These are phyloP conservation scores for Neofusicoccum parvum DNA, from an alignment of 2,329 filamentous ascomycete genomes.

Conservation along the genomic window DNA sequence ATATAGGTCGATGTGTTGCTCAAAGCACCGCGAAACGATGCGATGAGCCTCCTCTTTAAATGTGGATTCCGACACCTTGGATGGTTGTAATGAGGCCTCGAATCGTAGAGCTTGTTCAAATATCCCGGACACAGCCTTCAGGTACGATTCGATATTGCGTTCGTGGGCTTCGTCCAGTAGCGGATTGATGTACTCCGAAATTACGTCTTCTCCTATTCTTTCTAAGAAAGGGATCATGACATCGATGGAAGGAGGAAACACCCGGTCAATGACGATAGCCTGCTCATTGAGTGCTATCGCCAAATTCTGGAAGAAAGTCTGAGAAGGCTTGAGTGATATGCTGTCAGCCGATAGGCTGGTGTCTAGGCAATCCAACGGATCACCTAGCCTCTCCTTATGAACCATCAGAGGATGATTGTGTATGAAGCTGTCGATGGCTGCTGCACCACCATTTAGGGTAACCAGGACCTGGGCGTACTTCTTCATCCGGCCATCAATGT, in stretches of 20 bases:
- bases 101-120: slow-evolving; percentile 86
- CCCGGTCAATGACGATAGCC: slow-evolving; percentile 73
- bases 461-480: slow-evolving; percentile 86
- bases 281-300: slow-evolving; percentile 81
- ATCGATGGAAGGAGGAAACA: slow-evolving; percentile 71
- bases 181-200: slow-evolving; percentile 82
- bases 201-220: slow-evolving; percentile 76
- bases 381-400: slow-evolving; percentile 70
- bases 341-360: slow-evolving; percentile 51
- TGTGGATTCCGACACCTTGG: slow-evolving; percentile 62
- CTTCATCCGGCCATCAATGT: slow-evolving; percentile 85
- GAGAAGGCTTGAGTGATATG: slow-evolving; percentile 77
- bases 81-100: slow-evolving; percentile 68
- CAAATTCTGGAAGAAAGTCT: slow-evolving; percentile 76
- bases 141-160: slow-evolving; percentile 72
- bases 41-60: slow-evolving; percentile 67
- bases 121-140: slow-evolving; percentile 82
- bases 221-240: slow-evolving; percentile 80
- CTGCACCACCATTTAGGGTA: slow-evolving; percentile 76
- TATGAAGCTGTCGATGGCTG: slow-evolving; percentile 81
- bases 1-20: slow-evolving; percentile 92
- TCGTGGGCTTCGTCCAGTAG: slow-evolving; percentile 87
- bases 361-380: slow-evolving; percentile 76
- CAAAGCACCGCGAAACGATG: slow-evolving; percentile 74
- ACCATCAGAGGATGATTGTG: slow-evolving; percentile 85